These are phyloP conservation scores for Alternaria arborescens DNA, from an alignment of 2,329 filamentous ascomycete genomes.

Conservation along the genomic window DNA sequence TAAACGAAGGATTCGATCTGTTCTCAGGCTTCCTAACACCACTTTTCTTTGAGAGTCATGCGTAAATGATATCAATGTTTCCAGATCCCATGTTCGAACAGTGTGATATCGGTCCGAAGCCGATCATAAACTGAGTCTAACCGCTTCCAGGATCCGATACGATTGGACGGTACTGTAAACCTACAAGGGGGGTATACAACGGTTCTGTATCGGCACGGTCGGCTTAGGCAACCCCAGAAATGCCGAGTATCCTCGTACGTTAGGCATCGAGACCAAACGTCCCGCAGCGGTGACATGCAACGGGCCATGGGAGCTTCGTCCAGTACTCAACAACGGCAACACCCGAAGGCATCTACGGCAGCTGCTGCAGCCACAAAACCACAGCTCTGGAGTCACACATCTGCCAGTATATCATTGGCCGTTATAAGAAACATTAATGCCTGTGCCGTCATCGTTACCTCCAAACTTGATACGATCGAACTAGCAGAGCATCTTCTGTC, in stretches of 20 bases:
- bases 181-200: background rate
- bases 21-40: background rate
- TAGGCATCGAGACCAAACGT: background rate
- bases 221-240: background rate
- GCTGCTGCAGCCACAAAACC: background rate
- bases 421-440: background rate
- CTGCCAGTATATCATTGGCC: background rate
- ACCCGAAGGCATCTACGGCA: background rate
- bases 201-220: background rate
- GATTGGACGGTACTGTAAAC: background rate
- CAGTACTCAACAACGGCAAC: background rate
- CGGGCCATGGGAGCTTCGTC: background rate
- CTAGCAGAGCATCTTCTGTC: background rate
- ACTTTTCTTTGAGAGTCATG: background rate
- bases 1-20: conserved; percentile 3
- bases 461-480: background rate
- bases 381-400: background rate
- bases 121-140: background rate
- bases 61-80: background rate
- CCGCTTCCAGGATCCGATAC: background rate
- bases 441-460: background rate
- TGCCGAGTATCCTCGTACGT: conserved; percentile 1
- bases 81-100: background rate
- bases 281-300: background rate
- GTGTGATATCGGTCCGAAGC: background rate